phyloP scores from a whole-genome alignment of 768 basidiomycete genomes.

The Lactarius pseudohatsudake region DNA sequence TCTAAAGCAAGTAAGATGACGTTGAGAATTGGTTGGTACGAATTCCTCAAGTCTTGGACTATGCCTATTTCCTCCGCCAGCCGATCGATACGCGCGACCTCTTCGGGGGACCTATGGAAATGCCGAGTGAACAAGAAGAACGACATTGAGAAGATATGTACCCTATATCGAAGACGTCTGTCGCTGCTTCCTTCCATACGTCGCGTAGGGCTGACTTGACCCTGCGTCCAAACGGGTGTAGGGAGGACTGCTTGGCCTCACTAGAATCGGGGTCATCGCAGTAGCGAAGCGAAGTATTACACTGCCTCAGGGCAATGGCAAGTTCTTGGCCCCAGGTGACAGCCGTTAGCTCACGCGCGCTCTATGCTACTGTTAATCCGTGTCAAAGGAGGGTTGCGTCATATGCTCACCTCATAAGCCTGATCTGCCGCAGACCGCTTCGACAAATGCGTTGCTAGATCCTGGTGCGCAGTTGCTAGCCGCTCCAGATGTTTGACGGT shows the following conservation, averaged over 20 bases:
- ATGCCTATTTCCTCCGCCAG: slow-evolving; percentile 76
- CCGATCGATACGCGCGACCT: slow-evolving; percentile 63
- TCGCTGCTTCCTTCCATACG: slow-evolving; percentile 68
- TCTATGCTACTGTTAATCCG: slow-evolving; percentile 45
- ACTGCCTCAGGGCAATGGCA: slow-evolving; percentile 62
- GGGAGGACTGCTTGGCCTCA: slow-evolving; percentile 34
- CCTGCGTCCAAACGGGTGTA: slow-evolving; percentile 52
- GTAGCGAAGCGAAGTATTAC: slow-evolving; percentile 50
- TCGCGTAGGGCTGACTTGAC: slow-evolving; percentile 64
- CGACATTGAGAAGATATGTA: slow-evolving; percentile 38
- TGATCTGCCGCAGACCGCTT: slow-evolving; percentile 78
- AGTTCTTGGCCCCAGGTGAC: slow-evolving; percentile 83
- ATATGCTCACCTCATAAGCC: slow-evolving; percentile 65
- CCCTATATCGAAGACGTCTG: slow-evolving; percentile 84
- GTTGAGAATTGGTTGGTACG: slow-evolving; percentile 81
- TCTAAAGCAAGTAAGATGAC: slow-evolving; percentile 79
- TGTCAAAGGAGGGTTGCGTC: slow-evolving; percentile 4
- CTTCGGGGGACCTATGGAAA: slow-evolving; percentile 61
- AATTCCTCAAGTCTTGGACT: slow-evolving; percentile 70
- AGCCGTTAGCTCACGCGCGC: slow-evolving; percentile 78
- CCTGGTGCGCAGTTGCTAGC: slow-evolving; percentile 61
- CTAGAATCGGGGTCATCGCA: slow-evolving; percentile 35
- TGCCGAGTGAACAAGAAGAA: not conserved
- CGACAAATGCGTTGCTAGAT: slow-evolving; percentile 63
- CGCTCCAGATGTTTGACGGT: slow-evolving; percentile 54